phyloP scores from a whole-genome alignment of 768 basidiomycete species.

The Podaxis mareebaensis region DNA sequence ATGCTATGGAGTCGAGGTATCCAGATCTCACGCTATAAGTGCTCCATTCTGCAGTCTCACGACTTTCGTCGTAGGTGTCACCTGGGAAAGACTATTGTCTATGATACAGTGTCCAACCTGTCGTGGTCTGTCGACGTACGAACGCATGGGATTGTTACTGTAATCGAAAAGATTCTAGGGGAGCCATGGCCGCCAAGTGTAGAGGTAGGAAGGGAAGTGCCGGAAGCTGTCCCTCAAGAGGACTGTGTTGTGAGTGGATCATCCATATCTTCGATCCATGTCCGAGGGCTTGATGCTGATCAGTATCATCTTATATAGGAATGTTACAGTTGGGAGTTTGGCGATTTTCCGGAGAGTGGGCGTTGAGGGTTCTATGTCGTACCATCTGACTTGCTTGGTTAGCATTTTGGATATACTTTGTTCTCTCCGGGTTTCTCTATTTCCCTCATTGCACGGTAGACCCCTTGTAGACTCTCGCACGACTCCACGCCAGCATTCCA shows the following conservation, averaged over 20 bases:
- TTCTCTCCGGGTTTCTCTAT: neutral
- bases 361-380: neutral
- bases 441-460: neutral
- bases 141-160: constrained; percentile 74
- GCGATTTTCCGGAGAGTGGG: constrained; percentile 30
- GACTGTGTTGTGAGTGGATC: constrained; percentile 67
- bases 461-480: neutral
- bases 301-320: constrained; percentile 40
- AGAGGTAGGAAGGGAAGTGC: constrained; percentile 66
- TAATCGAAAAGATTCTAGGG: constrained; percentile 73
- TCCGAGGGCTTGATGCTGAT: neutral
- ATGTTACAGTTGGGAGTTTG: constrained; percentile 74
- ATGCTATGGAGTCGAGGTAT: constrained; percentile 79
- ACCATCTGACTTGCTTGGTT: no score
- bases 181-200: constrained; percentile 70
- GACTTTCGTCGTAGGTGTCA: constrained; percentile 61
- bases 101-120: constrained; percentile 86
- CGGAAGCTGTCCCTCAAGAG: constrained; percentile 48
- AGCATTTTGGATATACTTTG: neutral
- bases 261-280: constrained; percentile 2
- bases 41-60: neutral
- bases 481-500: neutral
- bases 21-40: neutral
- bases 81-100: constrained; percentile 81
- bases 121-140: constrained; percentile 86